Evolutionary conservation across 176 grass and related monocot genomes (phyloP).

Genomic region (Cymbopogon citratus): DNA sequence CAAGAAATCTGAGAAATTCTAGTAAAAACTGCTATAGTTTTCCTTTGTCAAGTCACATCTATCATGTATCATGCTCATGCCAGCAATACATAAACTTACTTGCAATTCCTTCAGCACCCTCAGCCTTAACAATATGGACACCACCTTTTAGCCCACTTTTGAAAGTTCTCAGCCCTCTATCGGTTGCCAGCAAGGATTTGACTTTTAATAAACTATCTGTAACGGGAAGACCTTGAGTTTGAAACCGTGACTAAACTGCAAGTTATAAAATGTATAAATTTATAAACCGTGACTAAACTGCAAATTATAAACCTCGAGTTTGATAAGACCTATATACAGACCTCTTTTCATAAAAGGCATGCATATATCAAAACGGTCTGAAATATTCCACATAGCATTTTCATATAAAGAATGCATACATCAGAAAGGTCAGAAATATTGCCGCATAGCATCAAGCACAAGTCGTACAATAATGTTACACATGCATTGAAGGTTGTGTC

Average conservation of each 20-base stretch:
- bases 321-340: no score
- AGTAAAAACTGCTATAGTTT: no score
- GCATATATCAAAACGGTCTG: neutral
- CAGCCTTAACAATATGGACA: constrained; percentile 94
- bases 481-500: neutral
- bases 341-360: no score
- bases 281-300: no score
- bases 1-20: no score
- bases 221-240: no score
- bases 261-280: no score
- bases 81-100: constrained; percentile 26
- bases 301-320: no score
- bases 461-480: neutral
- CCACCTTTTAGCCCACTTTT: constrained; percentile 91
- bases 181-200: no score
- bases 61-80: neutral
- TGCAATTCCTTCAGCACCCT: constrained; percentile 70
- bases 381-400: neutral
- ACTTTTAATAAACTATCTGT: no score
- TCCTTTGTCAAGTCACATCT: no score
- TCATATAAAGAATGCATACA: neutral
- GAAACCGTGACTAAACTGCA: no score
- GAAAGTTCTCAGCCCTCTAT: constrained; percentile 46
- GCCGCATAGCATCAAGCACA: neutral
- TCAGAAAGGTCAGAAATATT: neutral